These are phyloP conservation scores for Taphrina wiesneri DNA, from an alignment of 1,139 yeast genomes.

Conservation along the genomic window DNA sequence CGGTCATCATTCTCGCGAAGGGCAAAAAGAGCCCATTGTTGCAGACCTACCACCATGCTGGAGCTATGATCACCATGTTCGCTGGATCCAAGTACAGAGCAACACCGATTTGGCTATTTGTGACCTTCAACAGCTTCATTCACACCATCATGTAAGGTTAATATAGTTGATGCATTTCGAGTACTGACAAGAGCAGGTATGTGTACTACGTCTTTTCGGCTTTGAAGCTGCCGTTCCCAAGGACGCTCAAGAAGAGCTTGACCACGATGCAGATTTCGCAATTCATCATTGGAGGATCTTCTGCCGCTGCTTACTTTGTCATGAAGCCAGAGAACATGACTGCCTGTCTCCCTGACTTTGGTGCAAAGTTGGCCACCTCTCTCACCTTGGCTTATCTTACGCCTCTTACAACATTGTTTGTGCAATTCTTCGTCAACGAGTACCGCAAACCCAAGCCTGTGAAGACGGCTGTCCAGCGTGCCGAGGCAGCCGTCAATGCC, in stretches of 20 bases:
- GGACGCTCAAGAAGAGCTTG: slow-evolving; percentile 58
- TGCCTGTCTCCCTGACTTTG: slow-evolving; percentile 43
- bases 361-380: slow-evolving; percentile 64
- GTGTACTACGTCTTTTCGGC: slow-evolving; percentile 68
- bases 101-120: slow-evolving; percentile 81
- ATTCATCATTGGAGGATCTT: slow-evolving; percentile 68
- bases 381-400: slow-evolving; percentile 67
- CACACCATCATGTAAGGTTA: slow-evolving; percentile 62
- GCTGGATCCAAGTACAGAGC: slow-evolving; percentile 70
- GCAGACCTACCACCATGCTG: slow-evolving; percentile 78
- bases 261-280: slow-evolving; percentile 72
- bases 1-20: slow-evolving; percentile 65
- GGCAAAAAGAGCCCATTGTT: slow-evolving; percentile 68
- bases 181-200: slow-evolving; percentile 46
- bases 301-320: slow-evolving; percentile 65
- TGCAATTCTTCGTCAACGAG: slow-evolving; percentile 67
- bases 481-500: slow-evolving; percentile 41
- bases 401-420: slow-evolving; percentile 70
- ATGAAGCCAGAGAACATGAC: slow-evolving; percentile 60
- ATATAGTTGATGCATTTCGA: too few relatives aligned
- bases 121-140: slow-evolving; percentile 67
- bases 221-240: slow-evolving; percentile 62
- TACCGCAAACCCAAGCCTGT: slow-evolving; percentile 46
- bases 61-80: slow-evolving; percentile 85
- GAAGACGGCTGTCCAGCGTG: slow-evolving; percentile 12